Evolutionary conservation across 345 rosid species (phyloP), one percentile per base, ranked within the genome.

Genomic region (Ricinus communis): DNA sequence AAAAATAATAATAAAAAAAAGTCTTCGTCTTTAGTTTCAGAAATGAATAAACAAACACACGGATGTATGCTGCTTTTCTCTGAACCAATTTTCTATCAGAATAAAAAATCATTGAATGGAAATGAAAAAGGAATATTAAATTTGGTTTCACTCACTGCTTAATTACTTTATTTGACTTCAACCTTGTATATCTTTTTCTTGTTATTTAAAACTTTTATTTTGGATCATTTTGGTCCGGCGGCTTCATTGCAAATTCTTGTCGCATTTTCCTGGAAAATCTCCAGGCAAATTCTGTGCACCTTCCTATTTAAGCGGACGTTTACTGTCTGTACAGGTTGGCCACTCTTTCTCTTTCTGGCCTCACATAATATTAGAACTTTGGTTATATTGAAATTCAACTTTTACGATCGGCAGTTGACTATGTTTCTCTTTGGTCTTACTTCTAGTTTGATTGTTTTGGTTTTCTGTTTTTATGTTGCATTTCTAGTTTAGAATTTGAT

Each of bases 391-490:
- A 1, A 40, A 68, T 68, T 56, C 10, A 43, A 55, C 27, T 51
- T 54, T n/a, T n/a, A 38, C 43, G 4, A 4, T 38, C n/a, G 65
- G 33, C 22, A 8, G 59, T 67, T 79, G 62, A 58, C 82, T 54
- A 27, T 62, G 54, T 46, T 51, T 52, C 28, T 64, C 57, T 14
- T 21, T 47, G 56, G 52, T 59, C 65, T 11, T 19, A 14, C 66
- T 56, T 38, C 22, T 8, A 10, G 5, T 40, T 18, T 40, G 11
- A 24, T 36, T 25, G 31, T 68, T 68, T 8, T 54, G 13, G n/a
- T n/a, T n/a, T n/a, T n/a, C n/a, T n/a, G n/a, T n/a, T n/a, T n/a
- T n/a, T n/a, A n/a, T 53, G n/a, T 27, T 52, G 1, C 54, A 68
- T 71, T 74, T 62, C 49, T 12, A 47, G 43, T 54, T 33, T 60